These are phyloP conservation scores for Pseudogymnoascus sp. DNA, from an alignment of 2,329 filamentous ascomycete genomes.

Conservation along the genomic window DNA sequence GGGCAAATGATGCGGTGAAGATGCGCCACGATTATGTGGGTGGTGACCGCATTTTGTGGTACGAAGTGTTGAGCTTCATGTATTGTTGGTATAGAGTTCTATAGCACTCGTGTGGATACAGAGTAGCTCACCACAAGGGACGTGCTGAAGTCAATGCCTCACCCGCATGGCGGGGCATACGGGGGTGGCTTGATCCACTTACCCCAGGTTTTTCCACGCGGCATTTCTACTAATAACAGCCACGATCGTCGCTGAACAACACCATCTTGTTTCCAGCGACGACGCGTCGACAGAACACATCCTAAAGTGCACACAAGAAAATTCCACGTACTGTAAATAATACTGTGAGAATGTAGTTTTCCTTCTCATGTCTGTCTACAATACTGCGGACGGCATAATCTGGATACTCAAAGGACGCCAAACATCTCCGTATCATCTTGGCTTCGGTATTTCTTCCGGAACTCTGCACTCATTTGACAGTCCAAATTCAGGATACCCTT, in stretches of 20 bases:
- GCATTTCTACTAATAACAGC: background rate
- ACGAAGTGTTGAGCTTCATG: background rate
- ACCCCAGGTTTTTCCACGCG: conserved; percentile 1
- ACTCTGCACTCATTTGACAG: background rate
- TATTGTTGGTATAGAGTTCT: background rate
- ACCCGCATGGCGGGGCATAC: background rate
- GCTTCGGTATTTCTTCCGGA: background rate
- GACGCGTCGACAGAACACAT: background rate
- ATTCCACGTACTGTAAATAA: background rate
- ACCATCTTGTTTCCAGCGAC: background rate
- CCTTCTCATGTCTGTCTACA: background rate
- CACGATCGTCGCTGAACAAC: background rate
- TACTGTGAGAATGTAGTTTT: background rate
- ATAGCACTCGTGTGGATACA: background rate
- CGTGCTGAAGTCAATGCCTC: background rate
- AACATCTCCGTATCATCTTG: background rate
- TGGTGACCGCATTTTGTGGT: background rate
- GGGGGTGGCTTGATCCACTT: background rate
- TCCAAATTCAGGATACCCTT: background rate
- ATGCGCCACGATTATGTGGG: background rate
- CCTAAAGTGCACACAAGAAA: background rate
- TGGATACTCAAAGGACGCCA: background rate
- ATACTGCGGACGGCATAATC: background rate
- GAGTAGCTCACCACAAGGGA: background rate
- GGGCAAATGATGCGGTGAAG: background rate